Evolutionary conservation across 225 moss, liverwort and hornwort species (phyloP).

Genomic region (Ulota crispa): DNA sequence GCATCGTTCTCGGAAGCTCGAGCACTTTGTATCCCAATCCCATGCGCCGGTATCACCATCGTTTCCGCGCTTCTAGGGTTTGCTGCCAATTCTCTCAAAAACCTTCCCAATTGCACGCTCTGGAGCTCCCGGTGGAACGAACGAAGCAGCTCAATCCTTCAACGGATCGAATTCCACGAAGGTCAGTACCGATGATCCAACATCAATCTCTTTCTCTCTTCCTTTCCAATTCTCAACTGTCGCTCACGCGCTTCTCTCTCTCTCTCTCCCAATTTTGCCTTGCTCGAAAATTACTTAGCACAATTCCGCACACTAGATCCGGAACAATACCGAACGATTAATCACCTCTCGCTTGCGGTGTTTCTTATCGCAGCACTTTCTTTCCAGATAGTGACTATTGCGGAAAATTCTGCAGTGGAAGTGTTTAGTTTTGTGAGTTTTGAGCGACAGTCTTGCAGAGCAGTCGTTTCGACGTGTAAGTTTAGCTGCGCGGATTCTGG

Average conservation of each 20-base stretch:
- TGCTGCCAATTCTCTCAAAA: slow-evolving; percentile 4
- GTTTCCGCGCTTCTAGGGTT: slow-evolving; percentile 21
- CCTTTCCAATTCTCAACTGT: background rate
- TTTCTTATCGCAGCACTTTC: background rate
- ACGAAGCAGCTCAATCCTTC: background rate
- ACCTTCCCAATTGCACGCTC: background rate
- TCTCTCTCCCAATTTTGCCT: background rate
- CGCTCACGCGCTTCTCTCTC: background rate
- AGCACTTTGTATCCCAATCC: background rate
- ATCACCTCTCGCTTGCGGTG: background rate
- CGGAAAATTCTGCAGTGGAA: background rate
- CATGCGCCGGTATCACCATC: background rate
- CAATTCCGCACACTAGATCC: background rate
- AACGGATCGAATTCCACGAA: background rate
- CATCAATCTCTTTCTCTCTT: background rate
- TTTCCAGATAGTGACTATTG: background rate
- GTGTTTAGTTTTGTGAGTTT: background rate
- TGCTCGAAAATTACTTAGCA: background rate
- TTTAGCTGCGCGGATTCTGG: background rate
- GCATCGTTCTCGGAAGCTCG: background rate
- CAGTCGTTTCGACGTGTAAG: background rate
- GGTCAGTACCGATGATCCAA: background rate
- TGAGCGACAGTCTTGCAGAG: background rate
- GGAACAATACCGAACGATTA: background rate
- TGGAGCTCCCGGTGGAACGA: background rate